phyloP scores from a whole-genome alignment of 1,139 yeast genomes.

The Hansenula anomala region DNA sequence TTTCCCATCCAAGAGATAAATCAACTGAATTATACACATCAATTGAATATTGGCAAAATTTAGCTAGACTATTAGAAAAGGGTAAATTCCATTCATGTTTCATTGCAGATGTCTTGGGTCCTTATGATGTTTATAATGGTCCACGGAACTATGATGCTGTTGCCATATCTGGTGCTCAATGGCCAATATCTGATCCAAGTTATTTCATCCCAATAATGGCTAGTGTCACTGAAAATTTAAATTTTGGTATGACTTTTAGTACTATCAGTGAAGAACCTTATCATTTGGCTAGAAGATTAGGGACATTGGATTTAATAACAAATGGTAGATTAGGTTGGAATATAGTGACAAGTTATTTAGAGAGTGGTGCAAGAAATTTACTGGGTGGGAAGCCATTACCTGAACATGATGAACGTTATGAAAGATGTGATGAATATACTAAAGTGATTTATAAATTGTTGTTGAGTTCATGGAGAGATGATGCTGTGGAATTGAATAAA shows the following conservation, averaged over 20 bases:
- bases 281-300: constrained; percentile 32
- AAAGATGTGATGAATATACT: constrained; percentile 33
- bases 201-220: constrained; percentile 36
- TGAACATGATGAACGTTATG: constrained; percentile 31
- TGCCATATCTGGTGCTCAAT: constrained; percentile 32
- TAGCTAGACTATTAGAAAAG: constrained; percentile 35
- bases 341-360: constrained; percentile 32
- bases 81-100: constrained; percentile 40
- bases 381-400: constrained; percentile 29
- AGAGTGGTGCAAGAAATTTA: constrained; percentile 32
- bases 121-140: constrained; percentile 34
- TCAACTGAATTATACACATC: constrained; percentile 19
- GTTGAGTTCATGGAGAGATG: constrained; percentile 38
- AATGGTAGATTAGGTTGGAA: constrained; percentile 36
- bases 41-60: constrained; percentile 37
- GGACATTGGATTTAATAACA: constrained; percentile 31
- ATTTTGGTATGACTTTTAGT: constrained; percentile 34
- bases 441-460: constrained; percentile 33
- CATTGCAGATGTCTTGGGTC: constrained; percentile 41
- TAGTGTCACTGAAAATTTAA: constrained; percentile 31
- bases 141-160: constrained; percentile 33
- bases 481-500: constrained; percentile 29
- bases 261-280: constrained; percentile 34
- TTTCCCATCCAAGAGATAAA: constrained; percentile 19
- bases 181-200: constrained; percentile 35